Conservation (phyloP, 2,329 filamentous ascomycete genomes). For the Aspergillus tanneri region DNA sequence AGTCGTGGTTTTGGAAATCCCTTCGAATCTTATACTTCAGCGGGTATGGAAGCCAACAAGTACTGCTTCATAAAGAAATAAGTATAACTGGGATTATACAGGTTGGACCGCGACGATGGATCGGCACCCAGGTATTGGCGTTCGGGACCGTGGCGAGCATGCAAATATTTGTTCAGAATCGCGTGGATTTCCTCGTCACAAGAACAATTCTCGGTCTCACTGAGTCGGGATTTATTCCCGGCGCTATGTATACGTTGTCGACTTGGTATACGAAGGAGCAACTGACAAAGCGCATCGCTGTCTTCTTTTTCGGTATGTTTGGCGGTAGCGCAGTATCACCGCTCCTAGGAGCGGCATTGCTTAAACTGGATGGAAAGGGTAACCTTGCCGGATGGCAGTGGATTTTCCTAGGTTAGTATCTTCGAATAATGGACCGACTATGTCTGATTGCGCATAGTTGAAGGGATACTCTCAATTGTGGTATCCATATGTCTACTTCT, state of each 20-base stretch:
- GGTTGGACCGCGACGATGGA: neutral
- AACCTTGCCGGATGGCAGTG: constrained; percentile 53
- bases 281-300: constrained; percentile 48
- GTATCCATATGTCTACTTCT: too few relatives aligned
- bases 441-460: constrained; percentile 42
- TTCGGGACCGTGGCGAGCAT: neutral
- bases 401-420: constrained; percentile 48
- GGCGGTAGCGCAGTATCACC: constrained; percentile 52
- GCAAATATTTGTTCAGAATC: neutral
- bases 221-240: constrained; percentile 39
- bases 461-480: constrained; percentile 48
- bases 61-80: neutral
- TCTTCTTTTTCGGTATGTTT: constrained; percentile 58
- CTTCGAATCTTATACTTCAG: constrained; percentile 47
- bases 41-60: constrained; percentile 11
- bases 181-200: neutral
- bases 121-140: neutral
- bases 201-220: constrained; percentile 18
- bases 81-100: neutral
- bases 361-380: constrained; percentile 45
- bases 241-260: constrained; percentile 26
- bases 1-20: constrained; percentile 53
- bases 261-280: constrained; percentile 38
- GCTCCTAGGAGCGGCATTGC: constrained; percentile 50
- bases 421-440: neutral